These are phyloP conservation scores for Ephemerocybe angulata DNA, from an alignment of 768 basidiomycete genomes.

Conservation along the genomic window DNA sequence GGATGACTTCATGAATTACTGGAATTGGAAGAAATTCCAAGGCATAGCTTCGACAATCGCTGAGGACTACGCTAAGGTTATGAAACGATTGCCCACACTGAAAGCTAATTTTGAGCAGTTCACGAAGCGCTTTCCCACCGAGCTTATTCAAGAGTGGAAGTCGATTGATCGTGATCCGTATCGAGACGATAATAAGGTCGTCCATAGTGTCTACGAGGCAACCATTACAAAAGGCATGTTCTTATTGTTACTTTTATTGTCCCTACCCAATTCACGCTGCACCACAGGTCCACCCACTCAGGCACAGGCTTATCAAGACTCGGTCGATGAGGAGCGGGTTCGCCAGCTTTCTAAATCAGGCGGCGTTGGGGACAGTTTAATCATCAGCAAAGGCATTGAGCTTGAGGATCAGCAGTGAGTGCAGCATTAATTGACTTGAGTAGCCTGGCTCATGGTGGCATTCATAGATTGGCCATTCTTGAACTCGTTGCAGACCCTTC, in stretches of 20 bases:
- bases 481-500: neutral
- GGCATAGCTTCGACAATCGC: constrained; percentile 17
- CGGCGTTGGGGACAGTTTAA: neutral
- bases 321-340: neutral
- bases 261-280: neutral
- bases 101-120: neutral
- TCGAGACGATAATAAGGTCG: neutral
- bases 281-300: neutral
- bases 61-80: neutral
- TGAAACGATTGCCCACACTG: neutral
- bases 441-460: neutral
- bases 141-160: neutral
- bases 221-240: neutral
- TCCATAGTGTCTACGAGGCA: neutral
- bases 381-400: neutral
- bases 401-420: neutral
- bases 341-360: neutral
- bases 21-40: constrained; percentile 26
- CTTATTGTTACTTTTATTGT: neutral
- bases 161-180: neutral
- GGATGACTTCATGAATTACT: constrained; percentile 20
- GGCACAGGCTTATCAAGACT: neutral
- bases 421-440: too few species aligned
- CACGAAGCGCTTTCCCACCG: neutral
- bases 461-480: neutral